phyloP scores from a whole-genome alignment of 495 filamentous ascomycete genomes.

The Podospora tetraspora region DNA sequence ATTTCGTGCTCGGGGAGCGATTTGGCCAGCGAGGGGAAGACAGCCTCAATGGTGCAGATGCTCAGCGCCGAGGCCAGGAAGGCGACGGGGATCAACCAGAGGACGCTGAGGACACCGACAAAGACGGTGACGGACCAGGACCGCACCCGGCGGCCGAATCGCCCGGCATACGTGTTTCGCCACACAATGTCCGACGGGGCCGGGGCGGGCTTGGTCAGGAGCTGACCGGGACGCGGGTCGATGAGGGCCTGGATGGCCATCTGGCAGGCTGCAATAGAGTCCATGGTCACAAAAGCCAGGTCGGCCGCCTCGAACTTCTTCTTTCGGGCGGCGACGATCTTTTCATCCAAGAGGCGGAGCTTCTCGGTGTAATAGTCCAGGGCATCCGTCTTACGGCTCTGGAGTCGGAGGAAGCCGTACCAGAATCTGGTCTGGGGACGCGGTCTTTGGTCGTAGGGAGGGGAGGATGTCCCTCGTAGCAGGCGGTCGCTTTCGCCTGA shows the following conservation, averaged over 20 bases:
- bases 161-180: constrained; percentile 86
- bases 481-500: constrained; percentile 45
- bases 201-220: constrained; percentile 81
- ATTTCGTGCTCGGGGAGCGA: constrained; percentile 61
- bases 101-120: constrained; percentile 73
- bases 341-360: constrained; percentile 73
- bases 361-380: constrained; percentile 91
- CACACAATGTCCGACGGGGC: constrained; percentile 86
- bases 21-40: constrained; percentile 66
- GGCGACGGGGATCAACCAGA: constrained; percentile 86
- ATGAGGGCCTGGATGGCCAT: constrained; percentile 92
- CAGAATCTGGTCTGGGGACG: constrained; percentile 71
- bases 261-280: constrained; percentile 85
- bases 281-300: constrained; percentile 93
- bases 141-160: constrained; percentile 62
- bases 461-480: constrained; percentile 43
- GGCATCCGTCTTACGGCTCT: constrained; percentile 71
- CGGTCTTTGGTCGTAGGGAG: constrained; percentile 24
- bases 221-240: constrained; percentile 76
- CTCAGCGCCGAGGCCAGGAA: constrained; percentile 73
- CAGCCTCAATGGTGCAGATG: constrained; percentile 65
- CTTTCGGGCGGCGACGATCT: constrained; percentile 62
- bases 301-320: constrained; percentile 75
- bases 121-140: constrained; percentile 78
- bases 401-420: constrained; percentile 72